Evolutionary conservation across 768 basidiomycete genomes (phyloP), one percentile per base, ranked within the genome.

Genomic region (Lentinula edodes): DNA sequence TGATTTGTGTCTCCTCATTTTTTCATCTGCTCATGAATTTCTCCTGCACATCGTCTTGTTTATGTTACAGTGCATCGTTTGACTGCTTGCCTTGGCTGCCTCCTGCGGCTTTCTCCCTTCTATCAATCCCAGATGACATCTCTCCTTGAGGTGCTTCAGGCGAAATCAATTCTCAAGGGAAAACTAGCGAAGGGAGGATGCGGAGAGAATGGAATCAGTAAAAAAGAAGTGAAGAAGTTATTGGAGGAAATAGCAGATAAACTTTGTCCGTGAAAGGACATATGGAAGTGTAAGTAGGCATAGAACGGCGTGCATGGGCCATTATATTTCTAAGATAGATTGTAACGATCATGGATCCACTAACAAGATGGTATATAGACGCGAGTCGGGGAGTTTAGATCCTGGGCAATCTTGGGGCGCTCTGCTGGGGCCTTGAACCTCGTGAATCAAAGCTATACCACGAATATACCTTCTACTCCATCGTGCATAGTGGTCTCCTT

Each of bases 61-160:
- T 59, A 7, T 67, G 23, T 56, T 42, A n/a, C 41, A 91, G 92
- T 95, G 1, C 91, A 97, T 71, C 90, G 94, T 12, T 74, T 97
- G 45, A 79, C 84, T 0, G 93, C 91, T 2, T 87, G 89, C 5
- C 74, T 98, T 38, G 94, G 85, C 0, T 82, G 92, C 67, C 72
- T 93, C 39, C 64, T 96, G 43, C 87, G 89, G 13, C 72, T 91
- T 35, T 91, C 92, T 3, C 92, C 95, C 0, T 81, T 78, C 34
- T 85, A 83, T 65, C 83, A 83, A 41, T 71, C 73, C 0, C 80
- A 85, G 64, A 66, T 90, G 12, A 65, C 62, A 5, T 74, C 83
- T 3, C 69, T 97, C 57, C 71, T 96, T 36, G 86, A 92, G 61
- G 88, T 91, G 9, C 75, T 98, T 41, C 84, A 87, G 48, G 82